Base-by-base conservation (phyloP, 2,329 filamentous ascomycete species). In the Verticillium albo-atrum region DNA sequence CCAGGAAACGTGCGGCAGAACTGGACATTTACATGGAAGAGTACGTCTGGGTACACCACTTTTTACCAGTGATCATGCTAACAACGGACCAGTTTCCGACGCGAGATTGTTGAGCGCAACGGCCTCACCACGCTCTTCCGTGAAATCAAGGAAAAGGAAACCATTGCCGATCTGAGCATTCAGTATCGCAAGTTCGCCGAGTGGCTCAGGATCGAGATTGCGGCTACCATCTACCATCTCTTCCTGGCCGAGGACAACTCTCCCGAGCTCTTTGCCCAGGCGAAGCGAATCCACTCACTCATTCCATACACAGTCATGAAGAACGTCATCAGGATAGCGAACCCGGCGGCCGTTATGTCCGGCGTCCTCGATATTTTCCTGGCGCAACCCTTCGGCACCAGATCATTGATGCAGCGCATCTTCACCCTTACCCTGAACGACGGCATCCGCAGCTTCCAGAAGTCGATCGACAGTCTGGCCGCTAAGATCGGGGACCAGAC, bases 161-260 rank as follows among this genome's bases (percentile, higher is more conserved):
- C 85, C 4, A 94, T 99, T 57, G 84, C 86, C 64, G 92, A 97
- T 66, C 82, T 99, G 57, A 96, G 91, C 69, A 89, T 96, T 12
- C 93, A 98, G 72, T 98, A 98, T 73, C 91, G 95, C 70, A 99
- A 98, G 72, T 98, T 99, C 71, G 94, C 94, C 20, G 95, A 99
- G 74, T 99, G 95, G 95, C 79, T 98, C 56, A 89, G 95, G 42
- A 99, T 99, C 69, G 95, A 99, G 76, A 89, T 99, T 55, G 95
- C 95, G 26, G 95, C 95, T 47, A 97, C 95, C 25, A 87, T 98
- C 61, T 99, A 99, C 71, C 95, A 99, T 73, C 81, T 99, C 34
- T 99, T 99, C 81, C 82, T 99, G 52, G 95, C 95, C 6, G 95
- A 99, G 73, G 95, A 99, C 76, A 99, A 99, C 74, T 97, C 94